Percentiles rank a stretch among this genome's conserved stretches.
Conservation (phyloP, 345 rosid genomes). For the Moricandia moricandioides region DNA sequence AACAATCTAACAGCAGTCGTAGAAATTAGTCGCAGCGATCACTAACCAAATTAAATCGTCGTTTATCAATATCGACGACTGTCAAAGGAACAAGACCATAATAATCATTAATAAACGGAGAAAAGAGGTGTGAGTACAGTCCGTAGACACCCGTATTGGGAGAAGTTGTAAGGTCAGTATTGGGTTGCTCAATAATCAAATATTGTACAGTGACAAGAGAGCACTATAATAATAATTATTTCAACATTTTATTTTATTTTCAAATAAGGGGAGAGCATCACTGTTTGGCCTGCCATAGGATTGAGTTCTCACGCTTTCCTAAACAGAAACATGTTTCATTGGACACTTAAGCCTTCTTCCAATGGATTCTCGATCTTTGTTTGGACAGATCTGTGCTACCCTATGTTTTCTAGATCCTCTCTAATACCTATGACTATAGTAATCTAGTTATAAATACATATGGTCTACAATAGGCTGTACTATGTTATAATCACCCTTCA, state of each 20-base stretch:
- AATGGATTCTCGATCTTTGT: constrained; percentile 32
- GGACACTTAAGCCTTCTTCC: constrained; percentile 26
- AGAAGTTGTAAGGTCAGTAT: constrained; percentile 7
- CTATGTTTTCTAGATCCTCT: constrained; percentile 19
- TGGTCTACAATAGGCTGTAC: constrained; percentile 2
- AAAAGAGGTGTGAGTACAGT: constrained; percentile 8
- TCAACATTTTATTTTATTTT: not conserved
- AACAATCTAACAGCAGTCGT: too few species aligned
- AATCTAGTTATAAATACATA: not conserved
- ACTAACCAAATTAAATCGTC: too few species aligned
- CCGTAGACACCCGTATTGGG: constrained; percentile 31
- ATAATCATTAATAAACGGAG: not conserved
- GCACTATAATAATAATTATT: constrained; percentile 3
- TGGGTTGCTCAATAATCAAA: constrained; percentile 28
- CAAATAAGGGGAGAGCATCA: not conserved
- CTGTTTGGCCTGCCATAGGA: constrained; percentile 20
- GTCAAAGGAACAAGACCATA: too few species aligned
- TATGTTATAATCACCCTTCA: not conserved
- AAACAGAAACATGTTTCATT: constrained; percentile 30
- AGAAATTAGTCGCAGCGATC: too few species aligned
- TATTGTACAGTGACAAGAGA: constrained; percentile 28
- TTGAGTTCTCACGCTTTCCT: constrained; percentile 24
- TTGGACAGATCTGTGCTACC: constrained; percentile 32
- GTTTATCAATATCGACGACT: too few species aligned
- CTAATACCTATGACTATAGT: constrained; percentile 4